Percentiles rank a stretch among this genome's conserved stretches.
Conservation (phyloP, 331 rosid genomes). For the Acacia pycnantha region DNA sequence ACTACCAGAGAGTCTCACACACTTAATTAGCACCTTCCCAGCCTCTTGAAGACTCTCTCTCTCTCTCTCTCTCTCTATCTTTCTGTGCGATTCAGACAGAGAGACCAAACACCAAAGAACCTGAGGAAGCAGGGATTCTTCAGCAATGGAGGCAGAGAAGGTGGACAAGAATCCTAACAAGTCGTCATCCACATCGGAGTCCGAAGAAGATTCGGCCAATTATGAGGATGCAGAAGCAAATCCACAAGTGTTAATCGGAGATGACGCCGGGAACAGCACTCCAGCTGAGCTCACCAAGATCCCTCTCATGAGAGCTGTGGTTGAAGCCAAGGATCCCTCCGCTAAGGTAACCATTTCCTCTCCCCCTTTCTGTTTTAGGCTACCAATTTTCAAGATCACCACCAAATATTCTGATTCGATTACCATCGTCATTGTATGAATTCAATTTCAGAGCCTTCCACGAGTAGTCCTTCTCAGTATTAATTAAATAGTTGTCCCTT, state of each 20-base stretch:
- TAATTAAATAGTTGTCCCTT: too few relatives aligned
- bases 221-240: not conserved
- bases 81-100: too few relatives aligned
- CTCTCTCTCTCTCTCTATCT: too few relatives aligned
- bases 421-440: not conserved
- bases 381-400: too few relatives aligned
- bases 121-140: not conserved
- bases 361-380: not conserved
- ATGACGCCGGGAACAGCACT: not conserved
- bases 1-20: not conserved
- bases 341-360: slow-evolving; percentile 38
- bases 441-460: not conserved
- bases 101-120: not conserved
- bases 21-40: not conserved
- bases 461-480: too few relatives aligned
- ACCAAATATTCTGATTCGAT: too few relatives aligned
- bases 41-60: not conserved
- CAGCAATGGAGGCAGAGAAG: not conserved
- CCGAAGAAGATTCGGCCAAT: not conserved
- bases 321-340: slow-evolving; percentile 47
- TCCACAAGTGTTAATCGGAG: not conserved
- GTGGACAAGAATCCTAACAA: not conserved
- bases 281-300: slow-evolving; percentile 34
- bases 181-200: slow-evolving; percentile 15
- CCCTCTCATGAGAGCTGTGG: slow-evolving; percentile 36